phyloP scores from a whole-genome alignment of 2,329 filamentous ascomycete species.

The Phoma sp. region DNA sequence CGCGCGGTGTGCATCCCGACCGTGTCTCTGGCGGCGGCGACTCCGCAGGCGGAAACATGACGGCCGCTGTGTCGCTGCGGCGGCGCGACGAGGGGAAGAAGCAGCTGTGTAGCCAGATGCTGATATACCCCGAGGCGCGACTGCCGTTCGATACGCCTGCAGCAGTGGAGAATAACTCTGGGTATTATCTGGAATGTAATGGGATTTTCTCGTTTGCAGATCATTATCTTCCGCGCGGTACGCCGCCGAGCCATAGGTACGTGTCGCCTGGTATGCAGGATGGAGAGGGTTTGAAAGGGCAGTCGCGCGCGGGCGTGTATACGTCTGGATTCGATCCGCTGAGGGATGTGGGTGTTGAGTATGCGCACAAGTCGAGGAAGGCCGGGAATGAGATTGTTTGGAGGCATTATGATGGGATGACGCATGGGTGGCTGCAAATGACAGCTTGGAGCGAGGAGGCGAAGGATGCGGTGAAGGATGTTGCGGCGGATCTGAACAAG shows the following conservation, averaged over 20 bases:
- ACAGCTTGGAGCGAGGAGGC: conserved; percentile 9
- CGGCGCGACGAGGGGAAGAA: conserved; percentile 35
- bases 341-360: conserved; percentile 1
- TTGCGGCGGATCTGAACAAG: neutral
- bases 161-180: neutral
- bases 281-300: neutral
- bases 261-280: conserved; percentile 2
- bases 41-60: conserved; percentile 49
- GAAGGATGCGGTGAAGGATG: conserved; percentile 7
- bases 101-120: conserved; percentile 39
- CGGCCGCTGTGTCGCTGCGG: conserved; percentile 38
- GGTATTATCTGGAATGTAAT: conserved; percentile 2
- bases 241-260: neutral
- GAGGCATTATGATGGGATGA: conserved; percentile 10
- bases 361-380: conserved; percentile 5
- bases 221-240: neutral
- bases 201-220: conserved; percentile 1
- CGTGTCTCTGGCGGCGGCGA: conserved; percentile 45
- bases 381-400: conserved; percentile 5
- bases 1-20: conserved; percentile 32
- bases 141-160: conserved; percentile 15
- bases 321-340: conserved; percentile 6
- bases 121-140: conserved; percentile 47
- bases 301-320: neutral
- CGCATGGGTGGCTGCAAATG: conserved; percentile 13